phyloP scores from a whole-genome alignment of 495 filamentous ascomycete genomes.

The Xylaria curta region DNA sequence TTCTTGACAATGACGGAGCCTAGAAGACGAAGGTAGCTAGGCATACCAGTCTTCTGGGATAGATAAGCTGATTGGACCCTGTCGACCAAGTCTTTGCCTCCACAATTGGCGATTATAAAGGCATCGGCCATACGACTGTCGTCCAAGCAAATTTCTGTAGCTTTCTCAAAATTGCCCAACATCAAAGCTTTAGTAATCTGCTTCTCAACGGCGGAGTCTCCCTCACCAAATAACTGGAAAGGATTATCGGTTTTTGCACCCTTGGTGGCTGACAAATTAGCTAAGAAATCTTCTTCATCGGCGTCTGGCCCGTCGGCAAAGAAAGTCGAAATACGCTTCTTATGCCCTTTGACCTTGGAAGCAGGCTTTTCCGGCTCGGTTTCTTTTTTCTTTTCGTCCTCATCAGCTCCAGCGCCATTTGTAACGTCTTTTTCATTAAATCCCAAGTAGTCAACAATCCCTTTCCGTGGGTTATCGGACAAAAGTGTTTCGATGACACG shows the following conservation, averaged over 20 bases:
- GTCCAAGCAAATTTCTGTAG: constrained; percentile 83
- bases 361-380: constrained; percentile 52
- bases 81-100: constrained; percentile 90
- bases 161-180: constrained; percentile 88
- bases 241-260: constrained; percentile 60
- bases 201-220: constrained; percentile 81
- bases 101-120: constrained; percentile 97
- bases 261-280: constrained; percentile 64
- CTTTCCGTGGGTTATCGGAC: constrained; percentile 77
- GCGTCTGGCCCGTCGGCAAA: constrained; percentile 76
- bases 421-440: constrained; percentile 68
- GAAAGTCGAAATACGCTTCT: constrained; percentile 76
- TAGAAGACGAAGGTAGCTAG: constrained; percentile 91
- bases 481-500: constrained; percentile 89
- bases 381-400: constrained; percentile 43
- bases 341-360: constrained; percentile 45
- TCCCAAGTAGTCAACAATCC: constrained; percentile 85
- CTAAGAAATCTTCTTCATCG: constrained; percentile 85
- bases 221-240: constrained; percentile 73
- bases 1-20: constrained; percentile 95
- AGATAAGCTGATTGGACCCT: constrained; percentile 94
- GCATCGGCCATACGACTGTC: constrained; percentile 93
- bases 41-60: constrained; percentile 75
- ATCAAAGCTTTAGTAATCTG: constrained; percentile 86
- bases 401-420: constrained; percentile 52